These are phyloP conservation scores for Zygoascus hellenicus DNA, from an alignment of 1,139 yeast species.

Conservation along the genomic window DNA sequence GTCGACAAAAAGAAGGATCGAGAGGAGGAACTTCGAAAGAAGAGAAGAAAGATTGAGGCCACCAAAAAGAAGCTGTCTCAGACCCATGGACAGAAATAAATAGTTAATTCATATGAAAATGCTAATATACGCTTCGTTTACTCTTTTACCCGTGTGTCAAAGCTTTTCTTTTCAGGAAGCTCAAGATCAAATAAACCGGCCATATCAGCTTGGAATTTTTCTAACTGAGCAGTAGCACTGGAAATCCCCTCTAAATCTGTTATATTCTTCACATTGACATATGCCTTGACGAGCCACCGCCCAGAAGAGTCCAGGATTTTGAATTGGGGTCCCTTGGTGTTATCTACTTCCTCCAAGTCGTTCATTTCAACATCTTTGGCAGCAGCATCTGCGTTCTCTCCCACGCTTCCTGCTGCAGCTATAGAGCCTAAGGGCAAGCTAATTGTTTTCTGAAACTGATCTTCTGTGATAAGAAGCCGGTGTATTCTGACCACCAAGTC, in stretches of 20 bases:
- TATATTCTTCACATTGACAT: constrained; percentile 60
- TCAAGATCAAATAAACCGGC: constrained; percentile 60
- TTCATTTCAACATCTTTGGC: constrained; percentile 4
- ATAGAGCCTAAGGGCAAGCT: background rate
- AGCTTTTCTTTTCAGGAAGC: constrained; percentile 70
- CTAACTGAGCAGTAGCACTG: constrained; percentile 57
- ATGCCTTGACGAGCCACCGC: constrained; percentile 58
- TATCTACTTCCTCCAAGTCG: background rate
- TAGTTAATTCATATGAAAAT: background rate
- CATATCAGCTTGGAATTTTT: constrained; percentile 57
- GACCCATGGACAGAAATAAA: constrained; percentile 15
- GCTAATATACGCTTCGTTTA: background rate
- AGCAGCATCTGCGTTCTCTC: background rate
- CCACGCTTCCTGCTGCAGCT: background rate
- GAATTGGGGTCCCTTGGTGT: background rate
- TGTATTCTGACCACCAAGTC: constrained; percentile 57
- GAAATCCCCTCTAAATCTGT: constrained; percentile 73
- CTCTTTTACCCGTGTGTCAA: constrained; percentile 61
- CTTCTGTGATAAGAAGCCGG: constrained; percentile 35
- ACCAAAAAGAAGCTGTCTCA: constrained; percentile 48
- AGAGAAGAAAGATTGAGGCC: constrained; percentile 72
- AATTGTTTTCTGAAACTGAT: background rate
- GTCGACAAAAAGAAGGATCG: constrained; percentile 78
- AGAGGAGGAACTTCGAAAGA: constrained; percentile 65
- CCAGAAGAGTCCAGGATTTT: constrained; percentile 50